Evolutionary conservation across 1,139 yeast species (phyloP), one percentile per base, ranked within the genome.

Genomic region (Candida tunisiensis): DNA sequence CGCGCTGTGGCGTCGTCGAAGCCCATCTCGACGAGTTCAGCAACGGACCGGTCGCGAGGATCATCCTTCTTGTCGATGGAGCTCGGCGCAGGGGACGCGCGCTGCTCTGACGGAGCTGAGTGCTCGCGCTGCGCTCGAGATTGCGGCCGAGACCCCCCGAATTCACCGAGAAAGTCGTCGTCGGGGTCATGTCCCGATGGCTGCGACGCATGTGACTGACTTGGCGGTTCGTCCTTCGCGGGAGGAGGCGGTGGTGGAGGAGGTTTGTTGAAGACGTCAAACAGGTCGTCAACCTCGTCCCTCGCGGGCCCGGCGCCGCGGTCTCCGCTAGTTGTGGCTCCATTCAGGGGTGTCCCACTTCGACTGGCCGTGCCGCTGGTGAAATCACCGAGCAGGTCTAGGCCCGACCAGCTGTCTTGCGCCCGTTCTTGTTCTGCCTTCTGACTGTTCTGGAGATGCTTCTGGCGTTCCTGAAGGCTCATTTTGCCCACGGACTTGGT

Each of bases 11-110:
- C 74, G 1, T 65, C 53, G 1, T 74, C 53, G 41, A 80, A 80
- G 2, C 93, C 93, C 66, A 80, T 79, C 35, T 80, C 92, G 1
- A 79, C 51, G 28, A 80, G 55, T 39, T 72, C 79, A 0, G 88
- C 88, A 15, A 79, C 47, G 3, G 70, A 58, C 14, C 57, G 59
- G 41, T 75, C 91, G 23, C 22, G 22, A 8, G 22, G 22, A n/a
- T 20, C 22, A 14, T 20, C 22, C 8, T n/a, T 6, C 14, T 10
- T 13, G 5, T 13, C 14, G 4, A n/a, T 17, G 8, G 19, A 17
- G 19, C 19, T 7, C 19, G 8, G 8, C 19, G 19, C 19, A 7
- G 19, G 19, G 19, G 9, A 17, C 19, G 8, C 7, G 7, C 19
- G 7, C 19, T 17, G 19, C 19, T 17, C 9, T 17, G 8, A 17